These are phyloP conservation scores for Hanseniaspora meyeri DNA, from an alignment of 805 yeast genomes.

Conservation along the genomic window DNA sequence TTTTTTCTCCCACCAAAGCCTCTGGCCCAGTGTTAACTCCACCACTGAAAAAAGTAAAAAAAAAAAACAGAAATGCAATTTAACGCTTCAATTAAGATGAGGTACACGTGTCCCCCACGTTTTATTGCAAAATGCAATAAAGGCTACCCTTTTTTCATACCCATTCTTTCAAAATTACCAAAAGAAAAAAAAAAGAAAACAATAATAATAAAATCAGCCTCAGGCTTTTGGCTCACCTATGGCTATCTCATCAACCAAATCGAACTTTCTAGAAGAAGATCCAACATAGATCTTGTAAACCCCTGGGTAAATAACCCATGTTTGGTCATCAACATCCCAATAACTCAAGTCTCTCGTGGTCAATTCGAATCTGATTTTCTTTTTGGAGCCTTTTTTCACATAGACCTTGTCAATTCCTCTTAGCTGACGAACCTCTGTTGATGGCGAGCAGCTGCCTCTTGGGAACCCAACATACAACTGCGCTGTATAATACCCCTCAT, in stretches of 20 bases:
- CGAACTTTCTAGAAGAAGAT: constrained; percentile 36
- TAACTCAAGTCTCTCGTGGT: constrained; percentile 42
- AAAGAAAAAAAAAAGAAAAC: too few species aligned
- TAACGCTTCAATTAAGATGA: not conserved
- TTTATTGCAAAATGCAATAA: too few species aligned
- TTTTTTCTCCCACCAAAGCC: too few species aligned
- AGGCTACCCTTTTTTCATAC: too few species aligned
- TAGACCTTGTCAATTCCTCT: constrained; percentile 48
- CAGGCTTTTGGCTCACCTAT: not conserved
- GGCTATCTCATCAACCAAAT: constrained; percentile 32
- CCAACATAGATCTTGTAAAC: constrained; percentile 41
- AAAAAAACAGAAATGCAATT: too few species aligned
- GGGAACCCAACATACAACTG: constrained; percentile 46
- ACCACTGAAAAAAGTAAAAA: not conserved
- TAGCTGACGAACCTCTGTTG: constrained; percentile 27
- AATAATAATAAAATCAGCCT: not conserved
- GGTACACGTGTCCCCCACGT: not conserved
- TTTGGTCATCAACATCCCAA: constrained; percentile 45
- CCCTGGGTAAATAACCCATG: constrained; percentile 49
- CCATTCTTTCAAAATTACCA: too few species aligned
- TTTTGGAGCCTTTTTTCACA: constrained; percentile 32
- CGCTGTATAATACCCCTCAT: constrained; percentile 37
- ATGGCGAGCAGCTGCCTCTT: not conserved
- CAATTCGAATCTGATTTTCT: constrained; percentile 33
- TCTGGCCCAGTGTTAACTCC: not conserved